Evolutionary conservation across 1,284 basidiomycete species (phyloP).

Genomic region (Puccinia triticina): DNA sequence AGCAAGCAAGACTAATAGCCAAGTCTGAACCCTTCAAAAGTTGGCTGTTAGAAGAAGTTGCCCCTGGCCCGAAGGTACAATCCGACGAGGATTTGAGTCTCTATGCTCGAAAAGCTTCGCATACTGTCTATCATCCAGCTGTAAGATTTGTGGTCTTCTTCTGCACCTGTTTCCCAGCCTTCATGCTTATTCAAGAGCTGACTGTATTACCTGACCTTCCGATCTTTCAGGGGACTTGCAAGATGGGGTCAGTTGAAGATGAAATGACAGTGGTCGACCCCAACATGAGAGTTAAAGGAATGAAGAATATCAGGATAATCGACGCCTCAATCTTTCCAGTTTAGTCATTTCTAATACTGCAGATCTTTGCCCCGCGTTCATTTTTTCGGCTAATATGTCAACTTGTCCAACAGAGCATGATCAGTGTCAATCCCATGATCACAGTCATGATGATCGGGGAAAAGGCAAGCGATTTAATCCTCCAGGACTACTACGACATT

Average conservation of each 20-base stretch:
- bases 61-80: slow-evolving; percentile 59
- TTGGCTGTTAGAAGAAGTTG: slow-evolving; percentile 59
- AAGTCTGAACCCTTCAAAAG: slow-evolving; percentile 63
- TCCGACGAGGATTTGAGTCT: slow-evolving; percentile 58
- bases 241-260: slow-evolving; percentile 59
- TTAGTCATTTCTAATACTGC: not conserved
- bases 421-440: slow-evolving; percentile 60
- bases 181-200: not conserved
- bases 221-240: slow-evolving; percentile 56
- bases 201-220: not conserved
- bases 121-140: slow-evolving; percentile 61
- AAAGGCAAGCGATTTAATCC: slow-evolving; percentile 59
- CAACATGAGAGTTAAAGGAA: slow-evolving; percentile 56
- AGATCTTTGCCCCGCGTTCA: too few species aligned
- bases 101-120: slow-evolving; percentile 59
- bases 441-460: slow-evolving; percentile 60
- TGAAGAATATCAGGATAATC: slow-evolving; percentile 57
- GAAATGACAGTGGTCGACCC: slow-evolving; percentile 58
- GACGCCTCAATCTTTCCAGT: slow-evolving; percentile 59
- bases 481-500: slow-evolving; percentile 56
- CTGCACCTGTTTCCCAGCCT: too few species aligned
- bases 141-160: not conserved
- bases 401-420: slow-evolving; percentile 53
- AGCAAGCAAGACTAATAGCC: slow-evolving; percentile 64
- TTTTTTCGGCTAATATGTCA: not conserved